Percentiles rank a stretch among this genome's conserved stretches.
Evolutionary conservation across 148 eudicot genomes (phyloP).

Genomic region (Gaultheria prostrata): DNA sequence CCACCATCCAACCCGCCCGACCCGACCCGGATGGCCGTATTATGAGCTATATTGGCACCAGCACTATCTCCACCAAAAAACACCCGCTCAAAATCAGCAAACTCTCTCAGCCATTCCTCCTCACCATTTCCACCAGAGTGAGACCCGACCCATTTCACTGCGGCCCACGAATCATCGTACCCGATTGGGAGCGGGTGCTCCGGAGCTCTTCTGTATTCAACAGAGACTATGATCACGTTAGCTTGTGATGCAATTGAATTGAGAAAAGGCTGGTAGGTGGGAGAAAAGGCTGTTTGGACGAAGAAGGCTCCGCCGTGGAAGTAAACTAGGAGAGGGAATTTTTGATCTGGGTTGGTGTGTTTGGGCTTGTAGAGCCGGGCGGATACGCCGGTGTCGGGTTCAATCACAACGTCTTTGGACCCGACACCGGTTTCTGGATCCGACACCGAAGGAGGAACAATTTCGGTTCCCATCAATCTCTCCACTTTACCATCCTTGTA

Average conservation of each 20-base stretch:
- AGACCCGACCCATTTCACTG: slow-evolving; percentile 41
- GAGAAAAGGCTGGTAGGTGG: slow-evolving; percentile 19
- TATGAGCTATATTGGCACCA: slow-evolving; percentile 55
- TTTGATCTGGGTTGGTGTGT: neutral
- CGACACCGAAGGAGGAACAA: slow-evolving; percentile 10
- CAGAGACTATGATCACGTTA: slow-evolving; percentile 31
- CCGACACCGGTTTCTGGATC: slow-evolving; percentile 27
- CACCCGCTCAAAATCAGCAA: slow-evolving; percentile 31
- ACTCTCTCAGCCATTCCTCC: slow-evolving; percentile 45
- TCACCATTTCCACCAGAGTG: slow-evolving; percentile 26
- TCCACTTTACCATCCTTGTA: slow-evolving; percentile 35
- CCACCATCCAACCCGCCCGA: neutral
- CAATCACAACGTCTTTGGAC: slow-evolving; percentile 34
- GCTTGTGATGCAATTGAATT: slow-evolving; percentile 24
- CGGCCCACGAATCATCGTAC: slow-evolving; percentile 52
- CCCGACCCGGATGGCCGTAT: slow-evolving; percentile 33
- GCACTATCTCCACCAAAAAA: slow-evolving; percentile 50
- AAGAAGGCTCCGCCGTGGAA: slow-evolving; percentile 57
- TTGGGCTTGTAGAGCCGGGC: slow-evolving; percentile 48
- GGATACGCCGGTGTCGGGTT: slow-evolving; percentile 9
- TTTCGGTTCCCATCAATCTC: slow-evolving; percentile 22
- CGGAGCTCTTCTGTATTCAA: slow-evolving; percentile 52
- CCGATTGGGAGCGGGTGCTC: slow-evolving; percentile 48
- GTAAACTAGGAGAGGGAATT: slow-evolving; percentile 48
- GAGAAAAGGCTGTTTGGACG: slow-evolving; percentile 31